Conservation (phyloP, 371 early-diverging fungal species). For the Conidiobolus incongruus region DNA sequence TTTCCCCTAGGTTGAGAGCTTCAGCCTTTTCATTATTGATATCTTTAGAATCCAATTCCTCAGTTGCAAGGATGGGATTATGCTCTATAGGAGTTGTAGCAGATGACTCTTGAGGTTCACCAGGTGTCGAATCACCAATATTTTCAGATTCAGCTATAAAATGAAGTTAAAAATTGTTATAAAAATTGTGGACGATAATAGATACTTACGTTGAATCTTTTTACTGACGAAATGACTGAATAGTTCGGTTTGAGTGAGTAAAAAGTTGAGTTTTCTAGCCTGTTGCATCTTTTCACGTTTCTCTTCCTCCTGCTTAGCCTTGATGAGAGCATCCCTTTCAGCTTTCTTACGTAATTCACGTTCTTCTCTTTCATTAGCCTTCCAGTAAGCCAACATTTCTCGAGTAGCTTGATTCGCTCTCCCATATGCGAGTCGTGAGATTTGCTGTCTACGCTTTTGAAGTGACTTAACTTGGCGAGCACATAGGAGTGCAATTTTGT, state of each 20-base stretch:
- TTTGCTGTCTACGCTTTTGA: slow-evolving; percentile 10
- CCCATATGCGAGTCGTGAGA: slow-evolving; percentile 8
- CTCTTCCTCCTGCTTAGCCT: slow-evolving; percentile 66
- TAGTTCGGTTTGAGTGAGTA: slow-evolving; percentile 91
- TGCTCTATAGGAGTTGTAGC: slow-evolving; percentile 8
- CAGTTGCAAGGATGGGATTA: slow-evolving; percentile 5
- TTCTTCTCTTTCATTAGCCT: slow-evolving; percentile 72
- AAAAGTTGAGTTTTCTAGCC: slow-evolving; percentile 85
- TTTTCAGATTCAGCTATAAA: slow-evolving; percentile 4
- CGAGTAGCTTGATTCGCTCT: slow-evolving; percentile 10
- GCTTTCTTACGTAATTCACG: slow-evolving; percentile 76
- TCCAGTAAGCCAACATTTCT: slow-evolving; percentile 70
- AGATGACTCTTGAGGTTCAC: slow-evolving; percentile 11
- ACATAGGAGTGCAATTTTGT: slow-evolving; percentile 25
- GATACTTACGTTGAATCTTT: slow-evolving; percentile 25
- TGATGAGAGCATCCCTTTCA: slow-evolving; percentile 73
- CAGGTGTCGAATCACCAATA: slow-evolving; percentile 12
- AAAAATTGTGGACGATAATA: not conserved
- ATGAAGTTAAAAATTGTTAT: no score
- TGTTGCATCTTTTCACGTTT: slow-evolving; percentile 74
- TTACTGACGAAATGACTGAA: slow-evolving; percentile 90
- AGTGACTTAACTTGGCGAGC: slow-evolving; percentile 26
- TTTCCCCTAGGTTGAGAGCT: slow-evolving; percentile 18
- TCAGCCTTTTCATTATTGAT: slow-evolving; percentile 10
- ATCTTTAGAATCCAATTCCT: slow-evolving; percentile 7